Percentiles rank a stretch among this genome's conserved stretches.
Evolutionary conservation across 352 stramenopile genomes (phyloP).

Genomic region (Phytophthora pini): DNA sequence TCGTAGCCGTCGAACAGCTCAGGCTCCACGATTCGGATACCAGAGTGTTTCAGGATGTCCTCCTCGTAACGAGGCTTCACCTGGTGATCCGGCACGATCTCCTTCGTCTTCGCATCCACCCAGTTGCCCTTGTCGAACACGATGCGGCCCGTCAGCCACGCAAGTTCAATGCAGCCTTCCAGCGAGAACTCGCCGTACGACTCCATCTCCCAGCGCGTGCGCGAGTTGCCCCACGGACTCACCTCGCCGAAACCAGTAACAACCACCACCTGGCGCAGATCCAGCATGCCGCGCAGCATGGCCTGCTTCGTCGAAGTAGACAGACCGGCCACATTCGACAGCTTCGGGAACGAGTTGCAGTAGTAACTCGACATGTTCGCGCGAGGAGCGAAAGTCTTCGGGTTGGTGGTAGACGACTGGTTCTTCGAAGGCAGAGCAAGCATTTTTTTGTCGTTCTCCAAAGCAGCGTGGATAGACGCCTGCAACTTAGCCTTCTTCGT

Average conservation of each 20-base stretch:
- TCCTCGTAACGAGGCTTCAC: conserved; percentile 88
- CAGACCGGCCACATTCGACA: conserved; percentile 48
- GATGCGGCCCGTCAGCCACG: conserved; percentile 87
- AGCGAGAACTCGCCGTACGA: conserved; percentile 90
- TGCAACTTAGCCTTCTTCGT: conserved; percentile 68
- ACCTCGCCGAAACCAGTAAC: conserved; percentile 90
- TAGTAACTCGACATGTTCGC: conserved; percentile 84
- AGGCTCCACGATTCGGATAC: conserved; percentile 88
- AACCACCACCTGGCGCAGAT: conserved; percentile 85
- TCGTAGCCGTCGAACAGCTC: conserved; percentile 91
- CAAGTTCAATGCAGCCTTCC: conserved; percentile 89
- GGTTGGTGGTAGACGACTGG: conserved; percentile 12
- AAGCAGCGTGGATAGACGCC: conserved; percentile 46
- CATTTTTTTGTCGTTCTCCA: conserved; percentile 50
- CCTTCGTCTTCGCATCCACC: conserved; percentile 85
- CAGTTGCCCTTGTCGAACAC: conserved; percentile 84
- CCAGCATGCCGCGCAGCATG: conserved; percentile 75
- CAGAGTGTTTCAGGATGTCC: conserved; percentile 75
- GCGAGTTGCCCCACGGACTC: conserved; percentile 85
- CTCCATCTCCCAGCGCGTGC: conserved; percentile 92
- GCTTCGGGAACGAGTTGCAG: conserved; percentile 68
- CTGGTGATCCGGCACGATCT: conserved; percentile 75
- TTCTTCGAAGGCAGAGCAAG: conserved; percentile 28
- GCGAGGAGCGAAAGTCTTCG: conserved; percentile 47
- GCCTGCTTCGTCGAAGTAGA: conserved; percentile 46